Base-by-base conservation (phyloP, 768 basidiomycete species). In the Xerocomellus intermedius region DNA sequence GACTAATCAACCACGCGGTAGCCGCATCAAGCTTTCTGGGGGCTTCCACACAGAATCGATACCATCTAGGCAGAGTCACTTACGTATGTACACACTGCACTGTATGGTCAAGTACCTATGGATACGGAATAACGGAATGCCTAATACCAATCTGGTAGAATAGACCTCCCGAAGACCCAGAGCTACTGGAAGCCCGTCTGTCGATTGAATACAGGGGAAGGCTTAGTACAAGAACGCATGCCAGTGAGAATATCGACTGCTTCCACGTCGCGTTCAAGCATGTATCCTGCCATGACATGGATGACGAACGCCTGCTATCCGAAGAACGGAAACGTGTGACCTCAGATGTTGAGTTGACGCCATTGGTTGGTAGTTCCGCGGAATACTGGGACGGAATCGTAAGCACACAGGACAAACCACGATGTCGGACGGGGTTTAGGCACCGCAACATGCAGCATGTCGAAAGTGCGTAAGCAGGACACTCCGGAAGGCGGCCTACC, bases 1-100 rank as follows among this genome's bases (percentile, higher is more conserved):
- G 5, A 50, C 46, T 51, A 45, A 42, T 30, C 24, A 54, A 63
- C 62, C 26, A 61, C 48, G 55, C 54, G 61, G 54, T 48, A 54
- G 33, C 54, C 38, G 48, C n/a, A n/a, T 52, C 58, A 55, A 67
- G 55, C 56, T 47, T 55, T 56, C 52, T 52, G 37, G 19, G 38
- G 30, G 52, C 51, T 50, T 57, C 54, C 47, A 44, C 47, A 44
- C 28, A 47, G 43, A 55, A 64, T 50, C 30, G 38, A 55, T 32
- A 28, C 24, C 22, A 24, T 35, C 47, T 30, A 41, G 42, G 33
- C 44, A 42, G 39, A 42, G 44, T 52, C 52, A 55, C 44, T 58
- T 54, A 60, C 52, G 52, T 51, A 41, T 35, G 17, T 24, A 12
- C 26, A 26, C 26, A 26, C 5, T 26, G 26, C 36, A 14, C 37